Base-by-base conservation (phyloP, 305 asterid species). In the Fraxinus baroniana region DNA sequence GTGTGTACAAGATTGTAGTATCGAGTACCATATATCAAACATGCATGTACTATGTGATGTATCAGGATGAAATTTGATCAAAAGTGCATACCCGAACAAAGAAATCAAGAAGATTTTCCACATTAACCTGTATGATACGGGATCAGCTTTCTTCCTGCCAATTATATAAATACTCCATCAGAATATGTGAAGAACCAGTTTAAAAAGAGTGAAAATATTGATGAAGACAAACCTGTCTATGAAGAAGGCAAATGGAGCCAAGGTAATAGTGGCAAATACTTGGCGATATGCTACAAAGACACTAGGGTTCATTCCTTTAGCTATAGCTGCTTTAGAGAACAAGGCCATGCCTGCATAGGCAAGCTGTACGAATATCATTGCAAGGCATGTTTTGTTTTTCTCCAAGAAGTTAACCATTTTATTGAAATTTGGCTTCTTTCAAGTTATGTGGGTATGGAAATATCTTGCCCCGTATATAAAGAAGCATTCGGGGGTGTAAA, bases 201-300 rank as follows among this genome's bases (percentile, higher is more conserved):
- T 35, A 7, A 37, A 28, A 17, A 57, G 8, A 37, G 76, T 3
- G 20, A 44, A 17, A 20, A 60, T 26, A 60, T 32, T 71, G 44
- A 33, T 32, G 79, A 49, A 32, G 24, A 13, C 30, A 36, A 77
- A 92, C 95, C 95, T 90, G 18, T 92, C 92, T 24, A 90, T 80
- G 64, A 89, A 85, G 85, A 80, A 84, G 44, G 94, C 95, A 13
- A 92, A 88, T 5, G 95, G 95, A 76, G 91, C 90, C 30, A 92
- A 71, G 72, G 91, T 82, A 44, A 91, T 0, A 2, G 89, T 83
- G 83, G 97, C 97, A 74, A 92, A 86, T 17, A 89, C 90, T 79
- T 91, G 97, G 57, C 97, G 91, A 82, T 91, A 93, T 15, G 89
- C 92, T n/a, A 93, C 97, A 44, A 91, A 93, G 24, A 93, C 78